Evolutionary conservation across 2,329 filamentous ascomycete genomes (phyloP), one percentile per base, ranked within the genome.

Genomic region (Arthrobotrys pseudoclavata): DNA sequence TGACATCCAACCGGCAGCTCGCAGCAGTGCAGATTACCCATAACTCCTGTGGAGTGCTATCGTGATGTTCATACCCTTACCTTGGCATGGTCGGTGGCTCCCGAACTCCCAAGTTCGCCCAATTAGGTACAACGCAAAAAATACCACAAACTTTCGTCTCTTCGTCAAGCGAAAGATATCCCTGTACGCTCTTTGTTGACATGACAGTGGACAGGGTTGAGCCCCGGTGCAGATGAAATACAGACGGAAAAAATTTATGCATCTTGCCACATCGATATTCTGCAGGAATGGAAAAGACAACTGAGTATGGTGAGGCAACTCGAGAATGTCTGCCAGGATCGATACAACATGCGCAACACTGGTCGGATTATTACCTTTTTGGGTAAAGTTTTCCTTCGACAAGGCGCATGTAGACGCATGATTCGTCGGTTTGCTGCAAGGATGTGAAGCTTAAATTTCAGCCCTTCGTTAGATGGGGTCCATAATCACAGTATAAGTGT

Each of bases 281-380:
- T 40, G 12, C 9, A 13, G 47, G 37, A n/a, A 20, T 26, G 61
- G 69, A 60, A 66, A 47, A 61, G 13, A 26, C 7, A 15, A 22
- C 69, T n/a, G 10, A 18, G 24, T 50, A 24, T 20, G 42, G 52
- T 48, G 13, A 50, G 52, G 26, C 50, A 50, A 50, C 18, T 24
- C 31, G 15, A n/a, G 37, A 37, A 18, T 9, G 13, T 9, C 50
- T 34, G 31, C 31, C 31, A n/a, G n/a, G n/a, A n/a, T n/a, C n/a
- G n/a, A n/a, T 7, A 15, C 9, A 9, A n/a, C 13, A 18, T 7
- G 15, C 15, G 22, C 29, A 24, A 40, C 18, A 15, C 15, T 22
- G 22, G 45, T 57, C 68, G 68, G 69, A 67, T 57, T 74, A 22
- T 74, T 74, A 57, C 69, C 69, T 61, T 20, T 74, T 52, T 60